Conservation (phyloP, 352 stramenopile species). For the Phytophthora crassamura region DNA sequence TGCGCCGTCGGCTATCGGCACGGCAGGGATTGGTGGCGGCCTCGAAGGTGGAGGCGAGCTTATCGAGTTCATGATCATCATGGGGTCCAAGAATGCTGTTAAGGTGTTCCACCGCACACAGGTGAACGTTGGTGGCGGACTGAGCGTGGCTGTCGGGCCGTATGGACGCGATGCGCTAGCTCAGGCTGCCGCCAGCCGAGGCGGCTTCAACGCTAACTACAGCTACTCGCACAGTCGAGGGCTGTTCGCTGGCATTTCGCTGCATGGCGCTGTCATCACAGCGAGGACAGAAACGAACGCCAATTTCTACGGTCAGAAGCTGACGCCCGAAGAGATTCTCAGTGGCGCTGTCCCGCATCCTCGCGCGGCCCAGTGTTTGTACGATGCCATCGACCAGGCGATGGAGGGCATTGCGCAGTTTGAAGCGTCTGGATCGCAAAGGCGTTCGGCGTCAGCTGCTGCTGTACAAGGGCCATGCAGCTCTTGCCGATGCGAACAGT, state of each 20-base stretch:
- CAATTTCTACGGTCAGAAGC: constrained; percentile 94
- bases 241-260: constrained; percentile 93
- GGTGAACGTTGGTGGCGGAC: constrained; percentile 92
- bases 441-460: constrained; percentile 19
- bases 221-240: constrained; percentile 94
- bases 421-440: constrained; percentile 38
- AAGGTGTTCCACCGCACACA: constrained; percentile 91
- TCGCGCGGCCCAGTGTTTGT: constrained; percentile 74
- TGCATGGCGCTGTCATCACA: constrained; percentile 94
- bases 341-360: constrained; percentile 61
- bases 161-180: constrained; percentile 86
- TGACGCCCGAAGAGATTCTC: constrained; percentile 83
- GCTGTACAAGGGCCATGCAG: constrained; percentile 44
- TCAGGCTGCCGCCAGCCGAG: constrained; percentile 79
- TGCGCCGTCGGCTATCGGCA: constrained; percentile 94
- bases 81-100: constrained; percentile 92
- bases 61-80: constrained; percentile 95
- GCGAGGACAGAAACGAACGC: constrained; percentile 93
- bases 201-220: constrained; percentile 91
- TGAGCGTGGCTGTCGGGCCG: constrained; percentile 92
- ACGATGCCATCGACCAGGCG: constrained; percentile 76
- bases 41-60: constrained; percentile 92
- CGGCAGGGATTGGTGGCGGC: constrained; percentile 86
- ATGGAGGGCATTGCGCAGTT: constrained; percentile 77
- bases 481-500: constrained; percentile 62